These are phyloP conservation scores for Solanum arcanum DNA, from an alignment of 257 asterid genomes.

Conservation along the genomic window DNA sequence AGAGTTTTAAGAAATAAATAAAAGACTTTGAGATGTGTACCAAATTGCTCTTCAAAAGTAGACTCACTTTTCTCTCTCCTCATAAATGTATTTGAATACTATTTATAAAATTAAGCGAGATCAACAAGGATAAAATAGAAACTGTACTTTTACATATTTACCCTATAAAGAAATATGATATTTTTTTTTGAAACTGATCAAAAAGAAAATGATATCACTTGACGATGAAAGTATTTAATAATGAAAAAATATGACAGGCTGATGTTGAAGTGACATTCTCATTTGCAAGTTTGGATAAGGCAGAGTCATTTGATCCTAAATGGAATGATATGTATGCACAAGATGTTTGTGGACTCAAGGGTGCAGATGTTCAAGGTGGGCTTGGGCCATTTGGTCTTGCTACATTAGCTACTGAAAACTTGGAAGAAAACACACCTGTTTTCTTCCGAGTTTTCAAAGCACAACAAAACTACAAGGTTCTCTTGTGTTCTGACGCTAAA, in stretches of 20 bases:
- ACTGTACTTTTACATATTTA: too few species aligned
- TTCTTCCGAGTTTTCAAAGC: conserved; percentile 56
- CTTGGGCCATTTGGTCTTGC: conserved; percentile 70
- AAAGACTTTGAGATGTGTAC: too few species aligned
- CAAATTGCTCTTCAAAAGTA: too few species aligned
- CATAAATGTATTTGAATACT: too few species aligned
- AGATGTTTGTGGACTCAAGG: conserved; percentile 34
- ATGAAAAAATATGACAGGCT: conserved; percentile 21
- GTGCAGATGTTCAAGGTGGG: conserved; percentile 46
- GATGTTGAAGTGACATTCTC: conserved; percentile 66
- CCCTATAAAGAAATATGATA: accelerated
- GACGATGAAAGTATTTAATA: too few species aligned
- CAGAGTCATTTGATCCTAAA: conserved; percentile 47
- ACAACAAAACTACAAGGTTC: conserved; percentile 29
- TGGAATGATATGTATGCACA: conserved; percentile 52
- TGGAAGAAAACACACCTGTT: conserved; percentile 65
- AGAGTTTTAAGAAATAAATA: too few species aligned
- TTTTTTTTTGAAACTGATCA: too few species aligned
- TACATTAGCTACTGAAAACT: conserved; percentile 48
- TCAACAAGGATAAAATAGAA: too few species aligned
- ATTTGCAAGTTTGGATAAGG: conserved; percentile 41
- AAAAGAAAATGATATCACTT: too few species aligned
- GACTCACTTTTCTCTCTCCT: too few species aligned
- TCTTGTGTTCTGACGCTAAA: conserved; percentile 58
- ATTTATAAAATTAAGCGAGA: too few species aligned